Percentiles rank a stretch among this genome's conserved stretches.
phyloP scores from a whole-genome alignment of 768 basidiomycete genomes.

The Phallus indusiatus region DNA sequence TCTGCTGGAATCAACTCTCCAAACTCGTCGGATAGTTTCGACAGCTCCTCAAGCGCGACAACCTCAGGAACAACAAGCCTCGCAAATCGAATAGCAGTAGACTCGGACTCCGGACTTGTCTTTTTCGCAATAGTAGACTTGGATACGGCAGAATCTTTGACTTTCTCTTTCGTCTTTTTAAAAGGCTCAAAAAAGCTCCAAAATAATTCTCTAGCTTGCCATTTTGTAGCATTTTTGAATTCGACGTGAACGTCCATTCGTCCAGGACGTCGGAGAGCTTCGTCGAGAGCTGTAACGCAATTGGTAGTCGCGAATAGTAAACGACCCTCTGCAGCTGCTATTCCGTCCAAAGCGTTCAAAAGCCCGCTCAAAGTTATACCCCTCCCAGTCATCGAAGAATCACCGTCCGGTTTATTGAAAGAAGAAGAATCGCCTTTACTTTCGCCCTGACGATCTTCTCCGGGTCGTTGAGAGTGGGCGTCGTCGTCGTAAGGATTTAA shows the following conservation, averaged over 20 bases:
- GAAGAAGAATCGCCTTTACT: too few species aligned
- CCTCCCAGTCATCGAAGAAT: neutral
- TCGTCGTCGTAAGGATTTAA: too few species aligned
- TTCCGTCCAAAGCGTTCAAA: slow-evolving; percentile 71
- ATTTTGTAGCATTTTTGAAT: slow-evolving; percentile 63
- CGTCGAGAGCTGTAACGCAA: slow-evolving; percentile 57
- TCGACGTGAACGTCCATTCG: slow-evolving; percentile 75
- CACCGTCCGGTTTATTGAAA: too few species aligned
- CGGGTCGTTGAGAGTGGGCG: too few species aligned
- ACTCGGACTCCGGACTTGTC: slow-evolving; percentile 18
- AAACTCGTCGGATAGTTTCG: slow-evolving; percentile 8
- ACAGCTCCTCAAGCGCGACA: slow-evolving; percentile 6
- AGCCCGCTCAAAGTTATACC: slow-evolving; percentile 64
- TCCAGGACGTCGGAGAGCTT: slow-evolving; percentile 68
- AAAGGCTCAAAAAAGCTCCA: slow-evolving; percentile 54
- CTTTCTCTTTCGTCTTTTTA: slow-evolving; percentile 16
- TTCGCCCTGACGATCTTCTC: too few species aligned
- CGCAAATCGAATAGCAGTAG: slow-evolving; percentile 13
- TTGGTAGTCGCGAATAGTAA: slow-evolving; percentile 75
- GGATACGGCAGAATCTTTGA: too few species aligned
- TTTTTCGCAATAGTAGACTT: too few species aligned
- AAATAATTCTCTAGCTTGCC: slow-evolving; percentile 59
- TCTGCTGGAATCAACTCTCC: slow-evolving; percentile 21
- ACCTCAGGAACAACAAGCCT: neutral
- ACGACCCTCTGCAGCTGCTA: slow-evolving; percentile 75